A percentile compares a stretch with the other conserved stretches of the same genome.
Conservation (phyloP, 768 basidiomycete species). For the Suillus placidus region DNA sequence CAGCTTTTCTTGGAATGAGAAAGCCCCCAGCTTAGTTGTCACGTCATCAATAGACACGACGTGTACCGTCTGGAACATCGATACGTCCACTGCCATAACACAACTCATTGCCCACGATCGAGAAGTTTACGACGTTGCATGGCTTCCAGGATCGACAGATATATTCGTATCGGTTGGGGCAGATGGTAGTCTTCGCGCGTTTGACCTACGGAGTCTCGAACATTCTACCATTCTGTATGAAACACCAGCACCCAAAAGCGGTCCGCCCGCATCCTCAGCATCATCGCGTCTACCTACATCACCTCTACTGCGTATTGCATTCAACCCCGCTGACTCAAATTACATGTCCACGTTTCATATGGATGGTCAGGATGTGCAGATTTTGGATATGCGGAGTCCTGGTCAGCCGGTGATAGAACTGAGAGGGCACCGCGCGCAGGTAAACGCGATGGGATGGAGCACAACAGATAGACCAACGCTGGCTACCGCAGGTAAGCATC, state of each 20-base stretch:
- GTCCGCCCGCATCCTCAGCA: slow-evolving; percentile 57
- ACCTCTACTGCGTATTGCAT: slow-evolving; percentile 83
- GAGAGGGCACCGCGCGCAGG: slow-evolving; percentile 75
- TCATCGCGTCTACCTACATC: slow-evolving; percentile 74
- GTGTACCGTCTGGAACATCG: slow-evolving; percentile 99
- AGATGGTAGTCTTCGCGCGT: slow-evolving; percentile 94
- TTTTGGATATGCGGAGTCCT: slow-evolving; percentile 96
- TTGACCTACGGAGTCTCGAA: slow-evolving; percentile 94
- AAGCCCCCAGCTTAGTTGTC: slow-evolving; percentile 86
- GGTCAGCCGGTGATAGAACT: slow-evolving; percentile 95
- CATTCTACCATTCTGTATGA: slow-evolving; percentile 99
- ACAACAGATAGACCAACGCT: slow-evolving; percentile 80
- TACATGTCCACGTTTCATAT: slow-evolving; percentile 98
- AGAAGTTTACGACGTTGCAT: slow-evolving; percentile 97
- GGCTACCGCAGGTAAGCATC: slow-evolving; percentile 76
- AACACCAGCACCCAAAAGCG: slow-evolving; percentile 78
- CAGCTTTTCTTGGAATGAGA: slow-evolving; percentile 97
- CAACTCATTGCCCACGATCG: slow-evolving; percentile 97
- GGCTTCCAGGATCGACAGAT: slow-evolving; percentile 94
- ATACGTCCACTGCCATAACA: slow-evolving; percentile 89
- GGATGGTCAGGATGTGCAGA: slow-evolving; percentile 87
- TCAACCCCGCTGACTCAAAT: slow-evolving; percentile 89
- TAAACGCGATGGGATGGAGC: slow-evolving; percentile 93
- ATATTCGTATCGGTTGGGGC: slow-evolving; percentile 99
- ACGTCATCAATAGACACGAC: slow-evolving; percentile 99